Conservation (phyloP, 768 basidiomycete species). For the Lactarius evosmus region DNA sequence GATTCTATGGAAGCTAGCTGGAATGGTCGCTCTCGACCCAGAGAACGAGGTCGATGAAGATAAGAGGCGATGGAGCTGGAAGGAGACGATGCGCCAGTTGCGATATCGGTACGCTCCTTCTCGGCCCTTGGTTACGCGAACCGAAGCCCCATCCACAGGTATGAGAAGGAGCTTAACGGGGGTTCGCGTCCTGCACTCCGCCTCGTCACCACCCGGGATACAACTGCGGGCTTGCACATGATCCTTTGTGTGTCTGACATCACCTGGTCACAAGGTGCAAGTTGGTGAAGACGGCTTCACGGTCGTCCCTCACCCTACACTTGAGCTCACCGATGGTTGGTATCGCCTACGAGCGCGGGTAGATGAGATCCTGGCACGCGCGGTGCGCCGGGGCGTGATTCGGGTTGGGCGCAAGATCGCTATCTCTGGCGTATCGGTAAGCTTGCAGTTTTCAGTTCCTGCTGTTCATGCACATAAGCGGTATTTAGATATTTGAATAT, state of each 20-base stretch:
- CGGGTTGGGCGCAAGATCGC: slow-evolving; percentile 80
- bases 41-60: slow-evolving; percentile 45
- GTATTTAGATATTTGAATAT: too few species aligned
- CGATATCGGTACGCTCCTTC: slow-evolving; percentile 64
- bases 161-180: slow-evolving; percentile 46
- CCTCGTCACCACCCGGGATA: slow-evolving; percentile 79
- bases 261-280: slow-evolving; percentile 42
- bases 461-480: too few species aligned
- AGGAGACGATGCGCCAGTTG: slow-evolving; percentile 77
- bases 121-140: not conserved
- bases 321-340: slow-evolving; percentile 99
- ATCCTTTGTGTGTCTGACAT: slow-evolving; percentile 81
- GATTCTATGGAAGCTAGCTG: slow-evolving; percentile 93
- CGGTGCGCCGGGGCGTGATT: slow-evolving; percentile 62
- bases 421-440: slow-evolving; percentile 73
- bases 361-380: slow-evolving; percentile 70
- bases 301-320: slow-evolving; percentile 46
- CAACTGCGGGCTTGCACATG: slow-evolving; percentile 74
- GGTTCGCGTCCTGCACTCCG: slow-evolving; percentile 81
- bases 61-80: slow-evolving; percentile 74
- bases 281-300: slow-evolving; percentile 39
- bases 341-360: slow-evolving; percentile 77
- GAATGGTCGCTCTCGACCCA: slow-evolving; percentile 75
- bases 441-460: not conserved
- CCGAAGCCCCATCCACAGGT: slow-evolving; percentile 33